These are phyloP conservation scores for Psilocybe tampanensis DNA, from an alignment of 768 basidiomycete genomes.

Conservation along the genomic window DNA sequence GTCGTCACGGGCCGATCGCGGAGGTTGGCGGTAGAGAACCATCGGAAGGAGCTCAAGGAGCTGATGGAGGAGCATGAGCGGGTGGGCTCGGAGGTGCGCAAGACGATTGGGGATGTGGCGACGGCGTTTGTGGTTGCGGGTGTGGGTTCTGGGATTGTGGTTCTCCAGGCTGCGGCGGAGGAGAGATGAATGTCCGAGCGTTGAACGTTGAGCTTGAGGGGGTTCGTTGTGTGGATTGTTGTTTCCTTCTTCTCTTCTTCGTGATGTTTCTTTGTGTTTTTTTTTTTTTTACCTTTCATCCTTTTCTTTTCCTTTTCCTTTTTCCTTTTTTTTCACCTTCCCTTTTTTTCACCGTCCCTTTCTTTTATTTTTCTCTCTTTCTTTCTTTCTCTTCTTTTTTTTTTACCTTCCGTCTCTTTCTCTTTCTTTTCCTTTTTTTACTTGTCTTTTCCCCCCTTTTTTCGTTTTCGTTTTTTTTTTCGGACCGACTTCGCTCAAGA, in stretches of 20 bases:
- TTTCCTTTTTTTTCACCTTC: too few relatives aligned
- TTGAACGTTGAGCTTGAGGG: too few relatives aligned
- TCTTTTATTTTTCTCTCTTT: too few relatives aligned
- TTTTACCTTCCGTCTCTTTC: too few relatives aligned
- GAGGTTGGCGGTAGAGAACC: constrained; percentile 72
- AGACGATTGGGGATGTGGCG: constrained; percentile 86
- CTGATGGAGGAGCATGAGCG: constrained; percentile 58
- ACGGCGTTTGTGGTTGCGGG: constrained; percentile 72
- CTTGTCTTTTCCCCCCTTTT: too few relatives aligned
- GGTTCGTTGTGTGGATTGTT: neutral
- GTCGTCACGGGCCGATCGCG: constrained; percentile 76
- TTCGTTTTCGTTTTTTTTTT: too few relatives aligned
- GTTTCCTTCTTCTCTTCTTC: neutral
- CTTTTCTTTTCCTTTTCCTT: too few relatives aligned
- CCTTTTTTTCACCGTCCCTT: too few relatives aligned
- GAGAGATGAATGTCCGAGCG: neutral
- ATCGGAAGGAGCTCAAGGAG: constrained; percentile 67
- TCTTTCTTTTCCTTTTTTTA: too few relatives aligned
- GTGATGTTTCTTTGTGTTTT: neutral
- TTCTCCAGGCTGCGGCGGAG: constrained; percentile 59
- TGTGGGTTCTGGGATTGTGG: constrained; percentile 60
- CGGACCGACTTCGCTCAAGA: too few relatives aligned
- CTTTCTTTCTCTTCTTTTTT: too few relatives aligned
- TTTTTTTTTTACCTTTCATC: too few relatives aligned
- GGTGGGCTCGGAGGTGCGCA: constrained; percentile 65